Evolutionary conservation across 1,284 basidiomycete genomes (phyloP), one percentile per base, ranked within the genome.

Genomic region (Mycosarcoma mackinlayi): DNA sequence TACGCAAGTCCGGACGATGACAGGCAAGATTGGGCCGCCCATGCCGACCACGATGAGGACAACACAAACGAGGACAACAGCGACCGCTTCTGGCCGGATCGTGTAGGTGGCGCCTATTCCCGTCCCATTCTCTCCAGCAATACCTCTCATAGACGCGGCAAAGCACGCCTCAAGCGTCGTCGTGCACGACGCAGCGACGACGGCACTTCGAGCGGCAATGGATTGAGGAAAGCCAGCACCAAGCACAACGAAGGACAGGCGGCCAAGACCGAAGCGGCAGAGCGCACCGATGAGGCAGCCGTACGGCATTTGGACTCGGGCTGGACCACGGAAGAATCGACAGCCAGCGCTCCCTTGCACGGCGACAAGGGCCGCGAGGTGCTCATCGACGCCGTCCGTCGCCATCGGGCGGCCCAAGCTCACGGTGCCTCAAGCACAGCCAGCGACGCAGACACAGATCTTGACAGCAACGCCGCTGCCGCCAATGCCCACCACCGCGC

Each of bases 61-160:
- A 55, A 52, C 41, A 61, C 54, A 9, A 61, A 64, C 9, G 49
- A 54, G 16, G 52, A 66, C 23, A 53, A 66, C 34, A 51, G 39
- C 49, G 59, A 66, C 6, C 51, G 33, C 14, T 35, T 63, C 6
- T 72, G 69, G 69, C 69, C 69, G 9, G 69, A 76, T 13, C 61
- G 52, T 34, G 72, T 75, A 16, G 76, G 65, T 8, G 76, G 75
- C 13, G 76, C 75, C 19, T 75, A 61, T 46, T 67, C 65, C 25
- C 68, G 75, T 16, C 72, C 63, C n/a, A 47, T 42, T 14, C 24
- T 52, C 0, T 28, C 45, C 11, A 39, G 16, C 38, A 54, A 16
- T 19, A 35, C 53, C 13, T 19, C 39, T 42, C 62, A 58, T 21
- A 33, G 41, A 23, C 56, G 61, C 23, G 52, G 57, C 37, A 65